Evolutionary conservation across 78 protist species (phyloP), one percentile per base, ranked within the genome.

Genomic region (Dictyostelium firmibasis): DNA sequence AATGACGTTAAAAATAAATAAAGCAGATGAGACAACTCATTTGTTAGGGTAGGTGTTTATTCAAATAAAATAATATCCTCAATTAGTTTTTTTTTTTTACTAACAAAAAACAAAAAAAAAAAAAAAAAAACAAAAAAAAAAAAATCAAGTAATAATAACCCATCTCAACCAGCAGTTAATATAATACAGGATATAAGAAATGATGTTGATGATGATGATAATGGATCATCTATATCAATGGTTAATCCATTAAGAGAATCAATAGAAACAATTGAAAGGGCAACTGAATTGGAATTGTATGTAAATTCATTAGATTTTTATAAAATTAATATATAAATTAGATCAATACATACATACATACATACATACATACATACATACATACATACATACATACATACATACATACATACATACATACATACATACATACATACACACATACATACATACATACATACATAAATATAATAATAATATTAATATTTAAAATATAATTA

Each of bases 241-340:
- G 31, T 27, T 16, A 87, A 77, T 43, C 81, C 86, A 25, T 25
- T 87, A 2, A 84, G 60, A 16, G 72, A 85, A 64, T 69, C 77
- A 25, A 36, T 84, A 31, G 91, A 84, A 43, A 50, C 81, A 9
- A 76, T 87, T 16, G 85, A 87, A 29, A 62, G 25, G 33, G 91
- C 62, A 27, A 78, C 36, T 62, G 93, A 87, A 78, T 78, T 87
- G 43, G 81, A 87, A 78, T 87, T 76, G 93, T 87, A 87, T 78
- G 93, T 86, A 25, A n/a, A 10, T 3, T 14, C 38, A 43, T 25
- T 27, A 9, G 14, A 57, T 57, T 57, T 57, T 57, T 10, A 10
- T 10, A 14, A 74, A 74, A 7, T 29, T 9, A 9, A 41, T 41
- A 41, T 41, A 41, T 41, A 41, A n/a, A n/a, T n/a, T 74, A 6